Base-by-base conservation (phyloP, 2,329 filamentous ascomycete genomes). In the Alternaria solani region DNA sequence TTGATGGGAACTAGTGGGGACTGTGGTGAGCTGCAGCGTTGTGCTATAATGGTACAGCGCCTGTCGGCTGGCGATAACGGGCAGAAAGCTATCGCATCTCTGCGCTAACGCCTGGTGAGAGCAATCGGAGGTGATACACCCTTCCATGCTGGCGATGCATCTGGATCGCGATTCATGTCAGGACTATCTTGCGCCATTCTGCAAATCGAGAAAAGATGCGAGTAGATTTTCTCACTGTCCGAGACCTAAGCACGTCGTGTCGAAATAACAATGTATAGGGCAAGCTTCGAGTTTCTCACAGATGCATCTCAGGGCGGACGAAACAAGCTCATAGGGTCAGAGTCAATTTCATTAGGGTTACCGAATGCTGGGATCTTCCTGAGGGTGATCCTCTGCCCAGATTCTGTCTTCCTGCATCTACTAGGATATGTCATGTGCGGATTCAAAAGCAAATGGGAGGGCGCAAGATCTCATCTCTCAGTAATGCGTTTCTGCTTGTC, bases 1-100 rank as follows among this genome's bases (percentile, higher is more conserved):
- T 49, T 53, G 30, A 55, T 30, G 46, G 46, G 57, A 59, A 59
- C 57, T 42, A 32, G 57, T 59, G 57, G 57, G 57, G 57, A 59
- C 30, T 28, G 16, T 7, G 14, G 25, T 16, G 8, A 52, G 49
- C 42, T 23, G 5, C 49, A 26, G 38, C 38, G 39, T 26, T 53
- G 49, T 36, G 26, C 38, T 36, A 34, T 20, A 8, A 48, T 20
- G 23, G 18, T 28, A n/a, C 46, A 36, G 46, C 46, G 18, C 30
- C 18, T 48, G n/a, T 48, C 25, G 46, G 46, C 46, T 20, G 36
- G 32, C 16, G 20, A 38, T 14, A 49, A 49, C 30, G 46, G 14
- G 46, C 14, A 38, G 16, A 49, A 34, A 16, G 20, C 46, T 49
- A 49, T 49, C 23, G 11, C 12, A 42, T 16, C 30, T 49, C 32